These are phyloP conservation scores for Pythium aristosporum DNA, from an alignment of 352 stramenopile species.

Conservation along the genomic window DNA sequence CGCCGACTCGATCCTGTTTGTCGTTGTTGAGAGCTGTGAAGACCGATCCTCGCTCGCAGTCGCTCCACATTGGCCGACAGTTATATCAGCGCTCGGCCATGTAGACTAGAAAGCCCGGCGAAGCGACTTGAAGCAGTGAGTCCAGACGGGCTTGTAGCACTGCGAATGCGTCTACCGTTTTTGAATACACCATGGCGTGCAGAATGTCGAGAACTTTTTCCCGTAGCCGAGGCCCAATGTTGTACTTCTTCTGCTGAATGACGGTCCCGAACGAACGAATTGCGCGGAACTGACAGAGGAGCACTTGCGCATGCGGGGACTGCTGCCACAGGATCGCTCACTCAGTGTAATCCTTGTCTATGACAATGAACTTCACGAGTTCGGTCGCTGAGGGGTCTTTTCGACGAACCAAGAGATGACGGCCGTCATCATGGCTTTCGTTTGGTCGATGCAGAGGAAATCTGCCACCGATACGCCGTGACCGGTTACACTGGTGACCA, in stretches of 20 bases:
- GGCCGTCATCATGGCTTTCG: too few species aligned
- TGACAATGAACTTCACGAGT: neutral
- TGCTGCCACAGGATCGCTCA: neutral
- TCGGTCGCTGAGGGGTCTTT: too few species aligned
- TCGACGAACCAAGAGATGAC: too few species aligned
- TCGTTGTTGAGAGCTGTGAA: slow-evolving; percentile 1
- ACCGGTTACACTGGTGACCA: too few species aligned
- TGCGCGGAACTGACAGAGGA: neutral
- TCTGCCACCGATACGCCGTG: too few species aligned
- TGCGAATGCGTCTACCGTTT: neutral
- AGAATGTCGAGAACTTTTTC: neutral
- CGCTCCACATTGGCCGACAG: neutral
- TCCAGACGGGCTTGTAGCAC: neutral
- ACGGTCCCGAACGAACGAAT: neutral
- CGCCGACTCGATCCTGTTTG: neutral
- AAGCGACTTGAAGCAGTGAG: neutral
- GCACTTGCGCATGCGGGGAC: neutral
- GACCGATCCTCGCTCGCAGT: neutral
- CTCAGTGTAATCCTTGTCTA: neutral
- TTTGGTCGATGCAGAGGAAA: too few species aligned
- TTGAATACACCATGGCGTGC: neutral
- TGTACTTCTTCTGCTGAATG: neutral
- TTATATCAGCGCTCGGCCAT: neutral
- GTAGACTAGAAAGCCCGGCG: neutral
- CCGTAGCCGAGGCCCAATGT: neutral